phyloP scores from a whole-genome alignment of 768 basidiomycete species.

The Tylopilus sp. region DNA sequence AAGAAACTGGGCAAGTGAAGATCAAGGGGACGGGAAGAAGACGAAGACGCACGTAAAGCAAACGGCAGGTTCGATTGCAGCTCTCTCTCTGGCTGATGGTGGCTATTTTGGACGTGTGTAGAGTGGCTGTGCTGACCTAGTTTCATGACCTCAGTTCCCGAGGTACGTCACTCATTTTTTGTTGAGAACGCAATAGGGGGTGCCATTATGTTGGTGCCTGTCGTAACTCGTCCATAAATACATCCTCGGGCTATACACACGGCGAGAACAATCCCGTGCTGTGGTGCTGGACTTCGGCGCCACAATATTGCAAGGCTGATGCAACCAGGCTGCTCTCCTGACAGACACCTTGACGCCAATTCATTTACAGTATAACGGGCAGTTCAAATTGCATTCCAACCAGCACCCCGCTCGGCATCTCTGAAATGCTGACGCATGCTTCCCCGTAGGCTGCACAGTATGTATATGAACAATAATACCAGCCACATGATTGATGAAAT shows the following conservation, averaged over 20 bases:
- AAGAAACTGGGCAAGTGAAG: slow-evolving; percentile 9
- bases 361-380: not conserved
- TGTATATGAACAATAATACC: not conserved
- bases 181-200: not conserved
- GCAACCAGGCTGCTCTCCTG: not conserved
- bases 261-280: too few species aligned
- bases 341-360: not conserved
- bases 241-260: too few species aligned
- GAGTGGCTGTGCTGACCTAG: slow-evolving; percentile 19
- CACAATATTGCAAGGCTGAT: too few species aligned
- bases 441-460: too few species aligned
- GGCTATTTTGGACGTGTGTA: slow-evolving; percentile 11
- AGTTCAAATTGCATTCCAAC: not conserved
- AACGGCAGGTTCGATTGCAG: slow-evolving; percentile 24
- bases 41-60: slow-evolving; percentile 15
- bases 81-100: slow-evolving; percentile 12
- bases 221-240: not conserved
- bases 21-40: not conserved
- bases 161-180: not conserved
- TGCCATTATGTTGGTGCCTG: not conserved
- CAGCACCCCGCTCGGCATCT: not conserved
- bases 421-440: not conserved
- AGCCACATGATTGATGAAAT: slow-evolving; percentile 3
- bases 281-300: too few species aligned
- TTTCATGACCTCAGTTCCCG: not conserved